These are phyloP conservation scores for Ceriops decandra DNA, from an alignment of 345 rosid genomes.

Conservation along the genomic window DNA sequence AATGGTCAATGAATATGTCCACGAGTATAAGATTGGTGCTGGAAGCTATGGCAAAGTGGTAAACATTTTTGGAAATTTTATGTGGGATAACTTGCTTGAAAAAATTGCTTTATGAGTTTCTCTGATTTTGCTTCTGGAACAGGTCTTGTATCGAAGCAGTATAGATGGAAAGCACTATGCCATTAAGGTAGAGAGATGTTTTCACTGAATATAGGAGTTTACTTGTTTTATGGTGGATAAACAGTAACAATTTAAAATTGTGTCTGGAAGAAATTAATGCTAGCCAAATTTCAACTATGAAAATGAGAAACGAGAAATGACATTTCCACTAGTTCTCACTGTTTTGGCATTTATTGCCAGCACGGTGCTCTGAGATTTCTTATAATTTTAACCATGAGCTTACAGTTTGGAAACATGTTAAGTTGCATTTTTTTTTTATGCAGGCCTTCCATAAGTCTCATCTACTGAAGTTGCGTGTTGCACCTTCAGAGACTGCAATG, in stretches of 20 bases:
- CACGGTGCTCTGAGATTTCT: not conserved
- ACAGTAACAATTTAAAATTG: too few relatives aligned
- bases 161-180: slow-evolving; percentile 81
- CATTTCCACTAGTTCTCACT: not conserved
- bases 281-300: too few relatives aligned
- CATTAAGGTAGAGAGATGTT: slow-evolving; percentile 58
- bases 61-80: slow-evolving; percentile 27
- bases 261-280: too few relatives aligned
- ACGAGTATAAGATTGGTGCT: slow-evolving; percentile 75
- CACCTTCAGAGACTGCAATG: slow-evolving; percentile 99
- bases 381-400: not conserved
- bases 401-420: slow-evolving; percentile 4
- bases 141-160: slow-evolving; percentile 83
- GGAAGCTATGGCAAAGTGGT: slow-evolving; percentile 99
- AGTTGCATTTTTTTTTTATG: slow-evolving; percentile 18
- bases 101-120: slow-evolving; percentile 7
- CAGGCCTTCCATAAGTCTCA: slow-evolving; percentile 98
- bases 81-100: slow-evolving; percentile 9
- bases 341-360: not conserved
- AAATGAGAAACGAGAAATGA: too few relatives aligned
- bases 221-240: slow-evolving; percentile 7
- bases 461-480: slow-evolving; percentile 75
- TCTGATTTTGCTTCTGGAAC: slow-evolving; percentile 25
- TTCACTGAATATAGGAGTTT: not conserved
- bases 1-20: slow-evolving; percentile 85